phyloP scores from a whole-genome alignment of 495 filamentous ascomycete species.

The Penicillium fimorum region DNA sequence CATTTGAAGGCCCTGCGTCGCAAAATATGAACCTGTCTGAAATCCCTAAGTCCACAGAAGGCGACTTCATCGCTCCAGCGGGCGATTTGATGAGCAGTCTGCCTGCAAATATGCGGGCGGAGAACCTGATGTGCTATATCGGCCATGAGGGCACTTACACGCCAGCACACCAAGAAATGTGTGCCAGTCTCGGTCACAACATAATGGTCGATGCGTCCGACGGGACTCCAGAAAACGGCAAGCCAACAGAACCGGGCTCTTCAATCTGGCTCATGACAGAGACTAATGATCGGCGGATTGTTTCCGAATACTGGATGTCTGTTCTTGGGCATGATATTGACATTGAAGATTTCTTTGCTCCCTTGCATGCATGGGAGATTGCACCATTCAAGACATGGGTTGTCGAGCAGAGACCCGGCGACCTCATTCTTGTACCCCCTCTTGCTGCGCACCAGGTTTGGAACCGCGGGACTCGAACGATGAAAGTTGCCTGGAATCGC shows the following conservation, averaged over 20 bases:
- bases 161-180: conserved; percentile 96
- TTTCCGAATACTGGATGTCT: conserved; percentile 89
- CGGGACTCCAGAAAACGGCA: conserved; percentile 53
- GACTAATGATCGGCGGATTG: conserved; percentile 78
- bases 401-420: conserved; percentile 87
- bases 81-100: conserved; percentile 94
- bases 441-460: conserved; percentile 97
- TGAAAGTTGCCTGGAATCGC: conserved; percentile 98
- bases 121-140: conserved; percentile 98
- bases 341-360: conserved; percentile 93
- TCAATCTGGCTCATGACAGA: conserved; percentile 99
- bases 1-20: conserved; percentile 42
- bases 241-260: conserved; percentile 72
- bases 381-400: conserved; percentile 91
- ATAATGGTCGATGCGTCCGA: conserved; percentile 91
- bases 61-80: conserved; percentile 52
- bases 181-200: conserved; percentile 91
- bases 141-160: conserved; percentile 98
- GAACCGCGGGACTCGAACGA: conserved; percentile 91
- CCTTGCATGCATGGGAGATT: conserved; percentile 86
- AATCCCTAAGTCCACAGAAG: conserved; percentile 8
- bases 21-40: neutral
- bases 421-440: conserved; percentile 94
- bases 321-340: conserved; percentile 93
- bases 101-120: conserved; percentile 78